Evolutionary conservation across 192 early-diverging fungal genomes (phyloP), one percentile per base, ranked within the genome.

Genomic region (Coemansia sp.): DNA sequence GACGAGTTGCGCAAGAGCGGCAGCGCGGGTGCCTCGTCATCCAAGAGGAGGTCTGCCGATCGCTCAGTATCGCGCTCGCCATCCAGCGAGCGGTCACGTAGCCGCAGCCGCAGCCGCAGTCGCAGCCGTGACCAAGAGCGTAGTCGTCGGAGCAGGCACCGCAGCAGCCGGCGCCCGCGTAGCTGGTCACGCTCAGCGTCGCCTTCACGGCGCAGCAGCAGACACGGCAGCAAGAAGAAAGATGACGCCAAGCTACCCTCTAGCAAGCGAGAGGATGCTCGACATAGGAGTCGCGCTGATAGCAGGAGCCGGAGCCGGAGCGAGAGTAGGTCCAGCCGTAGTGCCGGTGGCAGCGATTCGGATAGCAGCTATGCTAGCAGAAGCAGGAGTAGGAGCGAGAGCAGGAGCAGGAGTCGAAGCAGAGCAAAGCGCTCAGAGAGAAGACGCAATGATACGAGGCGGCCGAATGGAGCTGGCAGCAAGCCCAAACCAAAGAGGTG

Each of bases 121-220:
- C 72, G 69, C 18, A 72, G 70, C 65, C 60, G 62, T 8, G 60
- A 41, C 18, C 48, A 37, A 38, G 38, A 65, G 20, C 45, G 25
- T 33, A 16, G 52, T 55, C 52, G 52, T 11, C 52, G 52, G 25
- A 33, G 52, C 28, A 55, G 31, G 16, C 52, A 59, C 21, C 79
- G 66, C 38, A 68, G 50, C n/a, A 64, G 59, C 9, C 59, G 64
- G 45, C 62, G 66, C 6, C 39, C 69, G 48, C 72, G 68, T 20
- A 65, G 69, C 16, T 42, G 36, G 41, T 81, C 77, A 10, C 59
- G 55, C 11, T 68, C 69, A 12, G 59, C 3, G 39, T 75, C 73
- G 35, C 65, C 47, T 20, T 65, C 65, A 20, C 50, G 63, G 23
- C 65, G 55, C 25, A 61, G 53, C 65, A 67, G 65, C 53, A 64